Evolutionary conservation across 2,329 filamentous ascomycete species (phyloP).

Genomic region (Colletotrichum spaethianum): DNA sequence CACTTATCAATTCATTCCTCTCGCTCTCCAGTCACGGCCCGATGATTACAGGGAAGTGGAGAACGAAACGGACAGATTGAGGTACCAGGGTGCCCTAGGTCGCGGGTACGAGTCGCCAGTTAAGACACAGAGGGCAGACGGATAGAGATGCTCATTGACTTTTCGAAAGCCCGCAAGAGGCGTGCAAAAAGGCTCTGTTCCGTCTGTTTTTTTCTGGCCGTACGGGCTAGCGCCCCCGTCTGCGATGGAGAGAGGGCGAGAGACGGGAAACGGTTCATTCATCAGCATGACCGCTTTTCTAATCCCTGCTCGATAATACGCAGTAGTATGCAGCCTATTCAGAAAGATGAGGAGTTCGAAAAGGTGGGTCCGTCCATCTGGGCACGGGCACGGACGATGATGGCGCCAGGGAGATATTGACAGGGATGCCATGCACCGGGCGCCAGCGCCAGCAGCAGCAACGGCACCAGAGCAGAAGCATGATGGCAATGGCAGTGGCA

Average conservation of each 20-base stretch:
- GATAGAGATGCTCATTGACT: background rate
- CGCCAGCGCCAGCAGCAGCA: background rate
- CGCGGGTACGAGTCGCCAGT: background rate
- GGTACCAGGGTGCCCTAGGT: background rate
- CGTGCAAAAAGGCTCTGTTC: background rate
- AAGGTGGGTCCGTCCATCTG: conserved; percentile 14
- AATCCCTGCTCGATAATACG: conserved; percentile 14
- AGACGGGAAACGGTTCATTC: conserved; percentile 2
- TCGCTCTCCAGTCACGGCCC: background rate
- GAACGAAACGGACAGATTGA: conserved; percentile 11
- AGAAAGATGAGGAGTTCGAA: conserved; percentile 21
- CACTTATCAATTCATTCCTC: background rate
- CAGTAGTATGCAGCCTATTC: conserved; percentile 27
- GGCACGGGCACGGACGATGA: conserved; percentile 26
- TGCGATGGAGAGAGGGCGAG: conserved; percentile 9
- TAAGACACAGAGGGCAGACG: background rate
- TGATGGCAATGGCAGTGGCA: background rate
- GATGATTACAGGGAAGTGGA: background rate
- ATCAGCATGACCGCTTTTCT: conserved; percentile 22
- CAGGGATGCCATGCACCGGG: conserved; percentile 16
- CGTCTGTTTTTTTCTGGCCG: background rate
- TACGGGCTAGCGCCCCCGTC: background rate
- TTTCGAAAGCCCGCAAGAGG: background rate
- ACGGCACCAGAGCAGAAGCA: conserved; percentile 3
- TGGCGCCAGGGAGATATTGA: conserved; percentile 19